Evolutionary conservation across 2,329 filamentous ascomycete genomes (phyloP), one percentile per base, ranked within the genome.

Genomic region (Sporothrix protearum): DNA sequence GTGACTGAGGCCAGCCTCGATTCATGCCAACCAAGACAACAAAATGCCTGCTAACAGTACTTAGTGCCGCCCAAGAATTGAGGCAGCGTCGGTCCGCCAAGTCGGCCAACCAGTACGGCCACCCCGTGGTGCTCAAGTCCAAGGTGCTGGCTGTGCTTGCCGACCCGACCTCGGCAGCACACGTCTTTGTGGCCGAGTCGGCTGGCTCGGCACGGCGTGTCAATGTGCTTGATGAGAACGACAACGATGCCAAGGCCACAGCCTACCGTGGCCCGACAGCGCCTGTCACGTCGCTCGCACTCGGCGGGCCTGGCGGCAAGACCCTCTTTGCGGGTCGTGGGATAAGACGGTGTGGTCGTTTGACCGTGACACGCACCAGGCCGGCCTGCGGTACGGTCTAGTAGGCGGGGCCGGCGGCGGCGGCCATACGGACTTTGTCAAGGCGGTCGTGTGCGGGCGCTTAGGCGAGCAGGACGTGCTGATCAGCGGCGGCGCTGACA

Each of bases 291-390:
- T 92, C 91, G 75, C 81, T 97, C 36, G 88, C 91, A 19, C 83
- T 93, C 47, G 89, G 87, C 59, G 86, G 88, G 16, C 79, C 83
- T 3, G 82, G 82, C 33, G 84, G 83, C 73, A 81, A 80, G 68
- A 91, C 86, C 0, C 78, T 97, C 12, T 97, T 93, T 80, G 93
- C 93, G 30, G 94, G 45, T 96, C 91, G 72, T 99, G 96, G 96
- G 95, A 99, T 82, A 97, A 97, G 82, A 86, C 88, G 25, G 87
- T 98, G 72, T 97, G 94, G 90, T 92, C 91, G 42, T 97, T 93
- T 92, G 86, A 92, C 76, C 82, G 91, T 42, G 82, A 85, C 22
- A 88, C 88, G 3, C 84, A 83, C 57, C 79, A 83, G 39, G 81
- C 83, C 0, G 83, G 83, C n/a, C 85, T 83, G 73, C 89, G 85